These are phyloP conservation scores for Ampelocalamus luodianensis DNA, from an alignment of 176 grass and related monocot genomes.

Conservation along the genomic window DNA sequence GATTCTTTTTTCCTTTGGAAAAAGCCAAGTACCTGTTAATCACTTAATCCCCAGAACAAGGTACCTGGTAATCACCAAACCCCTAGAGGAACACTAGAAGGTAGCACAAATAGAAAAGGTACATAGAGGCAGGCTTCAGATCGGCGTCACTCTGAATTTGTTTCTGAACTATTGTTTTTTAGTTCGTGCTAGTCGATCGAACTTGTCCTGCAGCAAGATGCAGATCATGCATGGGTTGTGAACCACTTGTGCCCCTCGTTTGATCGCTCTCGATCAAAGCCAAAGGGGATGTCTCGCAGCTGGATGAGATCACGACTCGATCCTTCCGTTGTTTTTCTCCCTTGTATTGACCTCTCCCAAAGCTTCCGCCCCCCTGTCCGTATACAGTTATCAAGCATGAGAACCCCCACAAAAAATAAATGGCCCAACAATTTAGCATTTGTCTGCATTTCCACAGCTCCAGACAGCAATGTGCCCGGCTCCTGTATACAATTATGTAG, in stretches of 20 bases:
- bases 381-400: conserved; percentile 8
- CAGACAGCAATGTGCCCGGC: background rate
- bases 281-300: background rate
- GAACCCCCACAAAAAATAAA: conserved; percentile 4
- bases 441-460: conserved; percentile 37
- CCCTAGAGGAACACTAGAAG: background rate
- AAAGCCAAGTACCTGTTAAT: too few relatives aligned
- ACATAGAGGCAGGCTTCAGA: background rate
- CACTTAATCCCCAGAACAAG: too few relatives aligned
- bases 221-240: background rate
- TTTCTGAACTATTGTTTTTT: background rate
- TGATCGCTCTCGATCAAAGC: conserved; percentile 3
- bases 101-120: background rate
- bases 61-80: too few relatives aligned
- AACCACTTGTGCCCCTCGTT: background rate
- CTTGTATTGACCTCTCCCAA: conserved; percentile 12
- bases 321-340: conserved; percentile 10
- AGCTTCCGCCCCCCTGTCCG: background rate
- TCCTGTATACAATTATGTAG: conserved; percentile 1
- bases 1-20: too few relatives aligned
- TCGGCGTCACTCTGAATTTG: conserved; percentile 6
- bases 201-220: background rate
- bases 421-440: conserved; percentile 6
- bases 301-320: background rate
- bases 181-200: background rate